Base-by-base conservation (phyloP, 2,329 filamentous ascomycete genomes). In the Aspergillus sp. region DNA sequence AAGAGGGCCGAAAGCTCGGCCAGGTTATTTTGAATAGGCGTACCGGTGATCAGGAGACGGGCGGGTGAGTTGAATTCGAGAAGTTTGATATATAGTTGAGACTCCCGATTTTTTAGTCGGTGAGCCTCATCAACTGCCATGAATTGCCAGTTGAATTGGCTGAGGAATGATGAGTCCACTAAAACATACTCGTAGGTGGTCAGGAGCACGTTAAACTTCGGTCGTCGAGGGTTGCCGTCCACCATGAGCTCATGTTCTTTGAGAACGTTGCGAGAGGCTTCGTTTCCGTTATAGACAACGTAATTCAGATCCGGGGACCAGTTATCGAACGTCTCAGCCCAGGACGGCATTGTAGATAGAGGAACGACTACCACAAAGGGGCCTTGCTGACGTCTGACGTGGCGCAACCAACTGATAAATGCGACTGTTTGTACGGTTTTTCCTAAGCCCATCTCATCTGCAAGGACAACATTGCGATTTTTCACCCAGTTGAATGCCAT, bases 101-200 rank as follows among this genome's bases (percentile, higher is more conserved):
- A 96, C 59, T 98, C 93, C 61, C 90, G 86, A 69, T 99, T 99
- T 80, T 99, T 99, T 64, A 99, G 79, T 53, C 96, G 90, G 77
- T 99, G 95, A 30, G 95, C 95, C 78, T 99, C 95, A 66, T 99
- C 95, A 45, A 99, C 91, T 39, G 91, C 92, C 72, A 99, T 87
- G 57, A 95, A 95, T 73, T 99, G 95, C 93, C 95, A 99, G 73
- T 96, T 97, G 75, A 99, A 91, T 61, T 89, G 88, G 58, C 89
- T 89, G 39, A 99, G 78, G 70, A 96, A 96, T 39, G 88, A 81
- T 61, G 89, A 87, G 71, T 99, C 95, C 57, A 87, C 85, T 48
- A 97, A 82, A 57, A 97, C 95, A 72, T 96, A 98, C 75, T 99
- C 95, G 71, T 99, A 99, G 0, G 95, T 98, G 1, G 95, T 99